These are phyloP conservation scores for Nakazawaea laoshanensis DNA, from an alignment of 805 yeast species.

Conservation along the genomic window DNA sequence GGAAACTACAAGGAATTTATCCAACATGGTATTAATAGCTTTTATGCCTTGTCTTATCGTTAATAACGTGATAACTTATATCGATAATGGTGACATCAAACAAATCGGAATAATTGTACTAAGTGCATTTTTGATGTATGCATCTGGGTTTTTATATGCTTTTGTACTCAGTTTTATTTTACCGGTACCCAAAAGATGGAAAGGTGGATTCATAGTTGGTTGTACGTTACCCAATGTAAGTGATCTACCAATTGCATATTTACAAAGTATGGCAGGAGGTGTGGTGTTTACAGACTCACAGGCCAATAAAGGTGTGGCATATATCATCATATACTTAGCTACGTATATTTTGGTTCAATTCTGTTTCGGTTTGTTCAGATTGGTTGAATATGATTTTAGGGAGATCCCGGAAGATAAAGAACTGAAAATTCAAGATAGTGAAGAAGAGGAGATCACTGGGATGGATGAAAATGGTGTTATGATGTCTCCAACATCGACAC, in stretches of 20 bases:
- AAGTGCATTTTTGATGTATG: constrained; percentile 44
- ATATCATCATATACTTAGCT: constrained; percentile 49
- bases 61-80: constrained; percentile 51
- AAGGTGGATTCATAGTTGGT: constrained; percentile 61
- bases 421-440: background rate
- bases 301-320: constrained; percentile 34
- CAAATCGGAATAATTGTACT: constrained; percentile 57
- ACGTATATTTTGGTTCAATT: constrained; percentile 44
- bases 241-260: constrained; percentile 70
- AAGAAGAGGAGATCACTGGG: background rate
- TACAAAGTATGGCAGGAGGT: constrained; percentile 52
- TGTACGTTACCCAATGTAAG: constrained; percentile 70
- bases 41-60: constrained; percentile 63
- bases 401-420: constrained; percentile 14
- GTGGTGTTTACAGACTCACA: constrained; percentile 23
- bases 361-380: constrained; percentile 40
- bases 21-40: constrained; percentile 53
- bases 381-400: constrained; percentile 43
- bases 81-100: constrained; percentile 58
- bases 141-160: constrained; percentile 23
- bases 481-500: constrained; percentile 11
- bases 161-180: constrained; percentile 17
- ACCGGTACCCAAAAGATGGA: constrained; percentile 59
- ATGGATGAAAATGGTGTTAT: constrained; percentile 5
- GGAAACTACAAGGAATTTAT: constrained; percentile 52